Evolutionary conservation across 345 rosid genomes (phyloP).

Genomic region (Euphorbia pulcherrima): DNA sequence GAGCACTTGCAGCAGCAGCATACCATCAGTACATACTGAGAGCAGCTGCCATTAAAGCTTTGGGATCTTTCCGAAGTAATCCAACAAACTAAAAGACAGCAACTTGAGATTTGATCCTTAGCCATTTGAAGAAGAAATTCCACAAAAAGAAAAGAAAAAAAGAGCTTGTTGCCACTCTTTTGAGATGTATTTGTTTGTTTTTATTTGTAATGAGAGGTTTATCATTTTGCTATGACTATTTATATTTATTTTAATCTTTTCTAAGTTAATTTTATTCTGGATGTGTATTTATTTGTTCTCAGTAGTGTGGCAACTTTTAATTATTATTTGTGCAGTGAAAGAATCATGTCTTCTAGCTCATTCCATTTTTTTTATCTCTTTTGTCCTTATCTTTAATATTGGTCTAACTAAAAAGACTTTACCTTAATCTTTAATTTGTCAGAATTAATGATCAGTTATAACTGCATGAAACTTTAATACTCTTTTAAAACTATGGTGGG

Average conservation of each 20-base stretch:
- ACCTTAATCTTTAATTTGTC: too few relatives aligned
- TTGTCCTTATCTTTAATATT: not conserved
- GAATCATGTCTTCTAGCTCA: not conserved
- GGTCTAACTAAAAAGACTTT: too few relatives aligned
- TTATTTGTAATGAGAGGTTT: conserved; percentile 28
- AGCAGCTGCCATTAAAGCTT: conserved; percentile 56
- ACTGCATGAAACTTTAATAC: too few relatives aligned
- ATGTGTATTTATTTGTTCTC: conserved; percentile 25
- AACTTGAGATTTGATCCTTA: too few relatives aligned
- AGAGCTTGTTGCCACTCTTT: conserved; percentile 1
- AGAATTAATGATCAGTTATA: too few relatives aligned
- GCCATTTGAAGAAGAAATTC: not conserved
- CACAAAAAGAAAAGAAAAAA: not conserved
- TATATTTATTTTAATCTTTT: conserved; percentile 2
- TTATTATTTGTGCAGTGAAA: not conserved
- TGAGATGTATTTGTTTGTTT: conserved; percentile 12
- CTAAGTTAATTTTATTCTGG: conserved; percentile 1
- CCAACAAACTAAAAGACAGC: conserved; percentile 37
- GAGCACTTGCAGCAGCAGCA: conserved; percentile 70
- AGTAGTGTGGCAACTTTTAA: conserved; percentile 11
- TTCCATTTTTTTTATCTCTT: not conserved
- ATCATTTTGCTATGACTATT: not conserved
- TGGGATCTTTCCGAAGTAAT: conserved; percentile 69
- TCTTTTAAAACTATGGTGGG: too few relatives aligned
- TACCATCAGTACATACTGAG: conserved; percentile 57